phyloP scores from a whole-genome alignment of 768 basidiomycete genomes.

The Tricholoma terreum region DNA sequence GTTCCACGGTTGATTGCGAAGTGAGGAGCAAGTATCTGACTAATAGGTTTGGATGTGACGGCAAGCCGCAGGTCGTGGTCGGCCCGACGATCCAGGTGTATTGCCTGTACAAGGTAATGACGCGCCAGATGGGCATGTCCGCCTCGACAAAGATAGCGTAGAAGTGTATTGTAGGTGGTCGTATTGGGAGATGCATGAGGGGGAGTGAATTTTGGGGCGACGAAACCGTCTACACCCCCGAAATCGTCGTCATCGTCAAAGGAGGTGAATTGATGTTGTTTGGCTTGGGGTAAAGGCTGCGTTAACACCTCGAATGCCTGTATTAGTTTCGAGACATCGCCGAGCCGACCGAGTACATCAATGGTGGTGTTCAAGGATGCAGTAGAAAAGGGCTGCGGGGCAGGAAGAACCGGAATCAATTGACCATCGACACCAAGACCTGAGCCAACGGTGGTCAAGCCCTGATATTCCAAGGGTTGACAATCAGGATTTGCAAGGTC shows the following conservation, averaged over 20 bases:
- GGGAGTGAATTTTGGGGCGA: conserved; percentile 34
- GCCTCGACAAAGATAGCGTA: conserved; percentile 52
- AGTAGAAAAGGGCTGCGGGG: conserved; percentile 53
- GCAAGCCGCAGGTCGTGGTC: conserved; percentile 29
- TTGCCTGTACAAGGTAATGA: conserved; percentile 62
- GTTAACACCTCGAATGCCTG: conserved; percentile 79
- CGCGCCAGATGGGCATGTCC: conserved; percentile 54
- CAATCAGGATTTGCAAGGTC: conserved; percentile 76
- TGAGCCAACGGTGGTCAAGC: conserved; percentile 3
- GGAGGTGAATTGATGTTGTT: conserved; percentile 44
- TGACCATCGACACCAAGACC: conserved; percentile 3
- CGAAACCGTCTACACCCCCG: conserved; percentile 37
- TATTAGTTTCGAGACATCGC: conserved; percentile 63
- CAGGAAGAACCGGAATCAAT: conserved; percentile 8
- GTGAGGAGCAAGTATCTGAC: conserved; percentile 44
- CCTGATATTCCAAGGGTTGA: conserved; percentile 47
- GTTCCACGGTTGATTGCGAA: conserved; percentile 54
- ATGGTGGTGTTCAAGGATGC: conserved; percentile 70
- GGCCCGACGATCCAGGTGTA: conserved; percentile 39
- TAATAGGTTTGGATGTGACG: conserved; percentile 18
- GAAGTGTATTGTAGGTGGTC: conserved; percentile 59
- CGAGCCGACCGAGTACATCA: conserved; percentile 61
- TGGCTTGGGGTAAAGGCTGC: conserved; percentile 57
- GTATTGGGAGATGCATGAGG: conserved; percentile 57
- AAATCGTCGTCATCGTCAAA: conserved; percentile 72